Evolutionary conservation across 2,329 filamentous ascomycete genomes (phyloP).

Genomic region (Phyllosticta citrichinensis): DNA sequence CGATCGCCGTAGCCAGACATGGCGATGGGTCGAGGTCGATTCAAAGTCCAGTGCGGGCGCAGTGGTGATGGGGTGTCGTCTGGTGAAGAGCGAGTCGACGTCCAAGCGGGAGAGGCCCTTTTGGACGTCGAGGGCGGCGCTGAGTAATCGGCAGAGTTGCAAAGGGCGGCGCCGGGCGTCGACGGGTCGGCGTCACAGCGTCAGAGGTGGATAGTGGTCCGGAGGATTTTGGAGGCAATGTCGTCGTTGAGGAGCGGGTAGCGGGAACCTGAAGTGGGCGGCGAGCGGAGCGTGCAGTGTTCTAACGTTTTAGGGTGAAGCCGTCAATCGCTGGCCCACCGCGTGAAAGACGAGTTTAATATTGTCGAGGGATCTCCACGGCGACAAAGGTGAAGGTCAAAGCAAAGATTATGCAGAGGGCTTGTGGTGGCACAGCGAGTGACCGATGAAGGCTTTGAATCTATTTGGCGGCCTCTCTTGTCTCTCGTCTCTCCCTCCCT

Average conservation of each 20-base stretch:
- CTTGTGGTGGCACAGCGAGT: not conserved
- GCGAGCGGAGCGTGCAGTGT: slow-evolving; percentile 2
- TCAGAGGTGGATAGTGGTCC: not conserved
- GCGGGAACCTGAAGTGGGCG: not conserved
- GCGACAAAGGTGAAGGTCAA: not conserved
- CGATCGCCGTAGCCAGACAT: slow-evolving; percentile 72
- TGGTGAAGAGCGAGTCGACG: not conserved
- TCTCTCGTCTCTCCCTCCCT: no score
- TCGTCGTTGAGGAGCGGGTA: not conserved
- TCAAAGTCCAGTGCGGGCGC: not conserved
- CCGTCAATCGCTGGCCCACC: not conserved
- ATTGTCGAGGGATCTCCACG: not conserved
- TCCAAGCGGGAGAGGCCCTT: slow-evolving; percentile 3
- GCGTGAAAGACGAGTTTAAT: not conserved
- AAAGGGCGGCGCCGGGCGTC: not conserved
- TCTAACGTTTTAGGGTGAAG: not conserved
- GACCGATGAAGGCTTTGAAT: not conserved
- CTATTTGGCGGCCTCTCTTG: no score
- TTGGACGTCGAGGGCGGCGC: not conserved
- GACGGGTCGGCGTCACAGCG: not conserved
- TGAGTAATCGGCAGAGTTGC: slow-evolving; percentile 7
- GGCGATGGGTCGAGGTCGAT: slow-evolving; percentile 33
- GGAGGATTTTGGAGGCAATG: not conserved
- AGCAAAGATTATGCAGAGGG: not conserved
- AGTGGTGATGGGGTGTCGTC: slow-evolving; percentile 5